Conservation (phyloP, 2,329 filamentous ascomycete species). For the Nakataea oryzae region DNA sequence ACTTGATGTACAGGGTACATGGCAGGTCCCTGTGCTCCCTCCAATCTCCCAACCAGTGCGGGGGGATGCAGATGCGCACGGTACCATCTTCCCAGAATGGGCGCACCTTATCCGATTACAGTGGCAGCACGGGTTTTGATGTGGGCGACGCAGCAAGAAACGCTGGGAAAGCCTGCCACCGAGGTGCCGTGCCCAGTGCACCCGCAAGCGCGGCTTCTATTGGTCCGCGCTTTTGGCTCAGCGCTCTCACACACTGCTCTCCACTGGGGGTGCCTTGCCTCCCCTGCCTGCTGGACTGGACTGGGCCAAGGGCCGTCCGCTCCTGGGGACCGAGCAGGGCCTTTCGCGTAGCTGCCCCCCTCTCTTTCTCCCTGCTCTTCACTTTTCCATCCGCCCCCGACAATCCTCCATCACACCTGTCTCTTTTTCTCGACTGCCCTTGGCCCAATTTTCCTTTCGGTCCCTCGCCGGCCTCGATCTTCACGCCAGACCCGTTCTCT, state of each 20-base stretch:
- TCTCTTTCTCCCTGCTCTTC: constrained; percentile 4
- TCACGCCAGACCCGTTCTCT: background rate
- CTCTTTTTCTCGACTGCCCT: background rate
- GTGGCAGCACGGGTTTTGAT: background rate
- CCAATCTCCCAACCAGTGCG: background rate
- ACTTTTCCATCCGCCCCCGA: constrained; percentile 2
- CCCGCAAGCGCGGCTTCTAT: background rate
- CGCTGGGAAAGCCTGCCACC: background rate
- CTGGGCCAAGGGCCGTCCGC: background rate
- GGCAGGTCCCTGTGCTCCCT: background rate
- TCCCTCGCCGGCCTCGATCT: background rate
- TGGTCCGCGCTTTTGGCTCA: constrained; percentile 2
- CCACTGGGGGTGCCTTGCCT: background rate
- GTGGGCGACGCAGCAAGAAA: background rate
- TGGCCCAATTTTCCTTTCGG: background rate
- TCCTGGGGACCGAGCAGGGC: background rate
- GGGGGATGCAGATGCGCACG: background rate
- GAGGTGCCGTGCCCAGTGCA: background rate
- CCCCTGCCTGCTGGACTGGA: background rate
- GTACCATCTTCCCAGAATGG: background rate
- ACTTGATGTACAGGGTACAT: background rate
- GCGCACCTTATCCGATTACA: background rate
- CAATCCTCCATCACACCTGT: background rate
- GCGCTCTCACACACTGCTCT: constrained; percentile 1
- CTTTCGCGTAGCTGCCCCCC: constrained; percentile 1